These are phyloP conservation scores for Thozetella sp. DNA, from an alignment of 495 filamentous ascomycete species.

Conservation along the genomic window DNA sequence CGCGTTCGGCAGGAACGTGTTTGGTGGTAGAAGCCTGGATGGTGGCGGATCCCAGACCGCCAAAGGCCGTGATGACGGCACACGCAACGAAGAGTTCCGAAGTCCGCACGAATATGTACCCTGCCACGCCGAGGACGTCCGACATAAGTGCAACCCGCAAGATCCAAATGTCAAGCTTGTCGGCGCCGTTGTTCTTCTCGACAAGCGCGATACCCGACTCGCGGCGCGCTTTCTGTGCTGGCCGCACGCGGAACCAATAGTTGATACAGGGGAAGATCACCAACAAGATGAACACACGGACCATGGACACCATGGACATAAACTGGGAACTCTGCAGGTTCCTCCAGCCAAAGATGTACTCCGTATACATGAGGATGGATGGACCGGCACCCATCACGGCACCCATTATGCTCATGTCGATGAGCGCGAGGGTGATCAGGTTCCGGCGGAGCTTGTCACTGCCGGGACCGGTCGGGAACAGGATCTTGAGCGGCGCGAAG, in stretches of 20 bases:
- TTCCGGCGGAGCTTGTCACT: slow-evolving; percentile 72
- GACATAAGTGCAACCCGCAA: slow-evolving; percentile 78
- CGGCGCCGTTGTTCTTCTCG: slow-evolving; percentile 66
- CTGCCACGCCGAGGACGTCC: slow-evolving; percentile 74
- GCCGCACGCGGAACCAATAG: slow-evolving; percentile 63
- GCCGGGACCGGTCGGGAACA: slow-evolving; percentile 69
- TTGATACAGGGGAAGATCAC: slow-evolving; percentile 73
- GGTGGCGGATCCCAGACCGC: slow-evolving; percentile 82
- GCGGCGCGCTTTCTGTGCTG: slow-evolving; percentile 27
- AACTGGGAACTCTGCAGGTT: slow-evolving; percentile 77
- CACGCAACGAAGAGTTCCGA: slow-evolving; percentile 61
- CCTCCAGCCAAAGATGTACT: slow-evolving; percentile 79
- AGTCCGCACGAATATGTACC: slow-evolving; percentile 66
- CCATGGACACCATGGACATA: slow-evolving; percentile 72
- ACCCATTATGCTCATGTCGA: slow-evolving; percentile 79
- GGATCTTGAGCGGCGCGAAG: slow-evolving; percentile 73
- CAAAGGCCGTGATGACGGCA: slow-evolving; percentile 72
- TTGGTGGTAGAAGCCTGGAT: slow-evolving; percentile 84
- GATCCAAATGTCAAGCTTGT: slow-evolving; percentile 74
- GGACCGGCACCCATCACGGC: slow-evolving; percentile 79
- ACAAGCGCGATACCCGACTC: slow-evolving; percentile 24
- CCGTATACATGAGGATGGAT: slow-evolving; percentile 78
- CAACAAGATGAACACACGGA: slow-evolving; percentile 74
- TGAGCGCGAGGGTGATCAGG: slow-evolving; percentile 73
- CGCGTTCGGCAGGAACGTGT: slow-evolving; percentile 79